Base-by-base conservation (phyloP, 208 protist genomes). In the Crithidia sp. region DNA sequence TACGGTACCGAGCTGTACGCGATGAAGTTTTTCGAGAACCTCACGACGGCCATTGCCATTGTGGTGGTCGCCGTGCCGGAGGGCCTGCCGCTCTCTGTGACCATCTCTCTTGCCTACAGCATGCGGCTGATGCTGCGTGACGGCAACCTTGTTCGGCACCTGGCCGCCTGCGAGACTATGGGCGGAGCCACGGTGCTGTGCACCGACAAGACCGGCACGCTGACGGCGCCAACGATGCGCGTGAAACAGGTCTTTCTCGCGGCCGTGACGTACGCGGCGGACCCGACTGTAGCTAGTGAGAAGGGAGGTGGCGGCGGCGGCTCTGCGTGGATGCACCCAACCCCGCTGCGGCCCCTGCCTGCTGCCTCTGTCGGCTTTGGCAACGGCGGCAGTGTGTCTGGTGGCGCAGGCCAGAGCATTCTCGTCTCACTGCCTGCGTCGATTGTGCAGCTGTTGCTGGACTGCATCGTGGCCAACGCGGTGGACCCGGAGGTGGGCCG, bases 61-160 rank as follows among this genome's bases (percentile, higher is more conserved):
- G 83, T 99, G n/a, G 98, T 99, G n/a, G 97, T 99, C 7, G 98
- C 98, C 10, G 95, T 99, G 52, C 98, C 98, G 6, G 98, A 99
- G 76, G 98, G 98, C 16, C 82, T 99, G 52, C 98, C 98, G 40
- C 85, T 99, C 0, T 98, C 98, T 2, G 98, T 99, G 12, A 99
- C 98, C 53, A 98, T 99, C 67, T 93, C 98, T 7, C 85, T 99
- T 6, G 97, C 98, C 28, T 99, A 99, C 85, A 98, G 96, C 57
- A 98, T 98, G 94, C 78, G 87, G 36, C 80, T 89, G 49, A 99
- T 99, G 98, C 79, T 99, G 17, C 78, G 80, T 17, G 97, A 99
- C 72, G 93, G 97, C 6, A 98, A 98, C 70, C 77, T 99, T 8
- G 98, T 99, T 3, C 91, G 98, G 8, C 89, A 98, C 75, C 69